Base-by-base conservation (phyloP, 164 flowering plant species). In the Akebia trifoliata region DNA sequence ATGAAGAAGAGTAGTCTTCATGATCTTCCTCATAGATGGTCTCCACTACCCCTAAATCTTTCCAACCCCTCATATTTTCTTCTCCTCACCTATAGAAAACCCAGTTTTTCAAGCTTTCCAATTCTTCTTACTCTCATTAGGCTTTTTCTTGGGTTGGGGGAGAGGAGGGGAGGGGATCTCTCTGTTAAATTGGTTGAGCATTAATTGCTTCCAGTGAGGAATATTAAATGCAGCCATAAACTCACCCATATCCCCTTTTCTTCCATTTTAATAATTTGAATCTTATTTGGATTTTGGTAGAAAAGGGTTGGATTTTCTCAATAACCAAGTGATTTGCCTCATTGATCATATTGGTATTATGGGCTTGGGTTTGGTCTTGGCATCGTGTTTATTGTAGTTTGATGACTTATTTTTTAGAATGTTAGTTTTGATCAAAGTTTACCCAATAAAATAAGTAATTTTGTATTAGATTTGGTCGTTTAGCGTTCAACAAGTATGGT, bases 21-120 rank as follows among this genome's bases (percentile, higher is more conserved):
- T 76, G 52, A 29, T 79, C 85, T 53, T 84, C 90, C 51, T 88
- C 96, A 29, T 79, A 78, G 56, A 88, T 88, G 35, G 96, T 88
- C 11, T 81, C 85, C 17, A 83, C 93, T 9, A 74, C 71, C 1
- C 83, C 85, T 10, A 83, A 64, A 46, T 77, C 64, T 38, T 55
- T 59, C 86, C 85, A 82, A 12, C 66, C 69, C 66, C 40, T 80
- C 85, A 73, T 78, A 8, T 17, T 14, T 28, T 34, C 21, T 15
- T 35, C 52, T 25, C 35, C 40, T 44, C 46, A 9, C 18, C 44
- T 10, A 11, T 4, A 24, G 25, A 53, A 26, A 43, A 18, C 50
- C 30, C 53, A 36, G 15, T 39, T 50, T 15, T 54, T 34, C 20
- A 37, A 17, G 8, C 25, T 8, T n/a, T 54, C 39, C 17, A 31